phyloP scores from a whole-genome alignment of 257 asterid genomes.

The Lycium ferocissimum region DNA sequence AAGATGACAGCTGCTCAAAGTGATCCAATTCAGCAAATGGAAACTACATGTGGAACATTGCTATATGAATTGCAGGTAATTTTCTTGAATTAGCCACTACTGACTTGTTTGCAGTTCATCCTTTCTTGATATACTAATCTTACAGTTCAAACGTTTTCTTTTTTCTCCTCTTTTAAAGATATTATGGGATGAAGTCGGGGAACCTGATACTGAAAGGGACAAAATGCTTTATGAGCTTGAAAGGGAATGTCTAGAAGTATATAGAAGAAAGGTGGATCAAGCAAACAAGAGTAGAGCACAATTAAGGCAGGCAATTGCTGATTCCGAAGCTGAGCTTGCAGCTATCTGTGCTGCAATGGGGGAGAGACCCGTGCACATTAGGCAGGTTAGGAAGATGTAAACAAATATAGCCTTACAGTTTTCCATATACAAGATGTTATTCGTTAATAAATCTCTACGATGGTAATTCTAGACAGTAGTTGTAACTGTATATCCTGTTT shows the following conservation, averaged over 20 bases:
- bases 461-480: background rate
- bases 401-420: background rate
- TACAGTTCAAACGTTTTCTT: background rate
- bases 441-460: background rate
- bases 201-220: conserved; percentile 82
- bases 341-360: conserved; percentile 93
- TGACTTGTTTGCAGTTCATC: background rate
- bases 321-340: conserved; percentile 98
- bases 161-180: conserved; percentile 46
- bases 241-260: conserved; percentile 89
- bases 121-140: background rate
- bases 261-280: conserved; percentile 92
- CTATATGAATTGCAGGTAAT: conserved; percentile 84
- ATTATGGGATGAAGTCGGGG: conserved; percentile 99
- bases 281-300: conserved; percentile 92
- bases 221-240: conserved; percentile 86
- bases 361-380: conserved; percentile 89
- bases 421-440: background rate
- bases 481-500: background rate
- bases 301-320: conserved; percentile 97
- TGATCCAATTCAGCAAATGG: conserved; percentile 60
- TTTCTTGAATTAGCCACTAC: background rate
- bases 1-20: conserved; percentile 50
- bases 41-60: conserved; percentile 85
- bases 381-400: conserved; percentile 42